phyloP scores from a whole-genome alignment of 1,284 basidiomycete species.

The Cystobasidiaceae sp. region DNA sequence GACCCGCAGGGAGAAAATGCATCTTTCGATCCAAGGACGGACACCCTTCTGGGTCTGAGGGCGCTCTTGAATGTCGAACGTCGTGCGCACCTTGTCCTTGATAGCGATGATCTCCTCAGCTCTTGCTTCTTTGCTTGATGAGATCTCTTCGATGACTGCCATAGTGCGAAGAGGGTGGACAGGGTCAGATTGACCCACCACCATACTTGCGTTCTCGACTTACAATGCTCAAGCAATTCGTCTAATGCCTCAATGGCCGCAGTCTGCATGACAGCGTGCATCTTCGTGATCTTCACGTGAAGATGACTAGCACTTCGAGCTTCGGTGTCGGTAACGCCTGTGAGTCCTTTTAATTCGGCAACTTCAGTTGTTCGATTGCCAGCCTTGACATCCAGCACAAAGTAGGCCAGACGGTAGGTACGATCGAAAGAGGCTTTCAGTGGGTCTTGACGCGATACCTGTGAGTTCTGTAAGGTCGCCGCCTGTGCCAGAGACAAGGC shows the following conservation, averaged over 20 bases:
- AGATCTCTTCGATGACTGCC: conserved; percentile 62
- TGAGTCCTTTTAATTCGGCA: conserved; percentile 22
- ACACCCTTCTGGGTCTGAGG: conserved; percentile 36
- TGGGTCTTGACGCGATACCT: neutral
- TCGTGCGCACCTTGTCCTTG: conserved; percentile 66
- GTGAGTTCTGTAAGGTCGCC: neutral
- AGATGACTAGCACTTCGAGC: conserved; percentile 18
- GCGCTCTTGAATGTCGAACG: conserved; percentile 60
- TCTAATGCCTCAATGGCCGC: conserved; percentile 80
- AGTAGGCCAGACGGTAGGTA: conserved; percentile 69
- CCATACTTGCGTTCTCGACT: too few relatives aligned
- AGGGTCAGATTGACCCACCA: too few relatives aligned
- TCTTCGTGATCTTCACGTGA: conserved; percentile 60
- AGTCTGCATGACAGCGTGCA: conserved; percentile 86
- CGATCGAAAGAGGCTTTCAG: conserved; percentile 42
- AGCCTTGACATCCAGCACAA: conserved; percentile 63
- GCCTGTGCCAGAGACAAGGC: conserved; percentile 66
- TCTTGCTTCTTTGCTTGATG: conserved; percentile 64
- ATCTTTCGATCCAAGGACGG: conserved; percentile 60
- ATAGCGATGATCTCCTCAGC: conserved; percentile 70
- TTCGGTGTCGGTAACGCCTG: conserved; percentile 11
- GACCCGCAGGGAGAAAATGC: conserved; percentile 61
- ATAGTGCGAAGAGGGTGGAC: too few relatives aligned
- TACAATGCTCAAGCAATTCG: conserved; percentile 76
- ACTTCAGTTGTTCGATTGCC: conserved; percentile 40